phyloP scores from a whole-genome alignment of 352 stramenopile genomes.

The Phytophthora capsici region DNA sequence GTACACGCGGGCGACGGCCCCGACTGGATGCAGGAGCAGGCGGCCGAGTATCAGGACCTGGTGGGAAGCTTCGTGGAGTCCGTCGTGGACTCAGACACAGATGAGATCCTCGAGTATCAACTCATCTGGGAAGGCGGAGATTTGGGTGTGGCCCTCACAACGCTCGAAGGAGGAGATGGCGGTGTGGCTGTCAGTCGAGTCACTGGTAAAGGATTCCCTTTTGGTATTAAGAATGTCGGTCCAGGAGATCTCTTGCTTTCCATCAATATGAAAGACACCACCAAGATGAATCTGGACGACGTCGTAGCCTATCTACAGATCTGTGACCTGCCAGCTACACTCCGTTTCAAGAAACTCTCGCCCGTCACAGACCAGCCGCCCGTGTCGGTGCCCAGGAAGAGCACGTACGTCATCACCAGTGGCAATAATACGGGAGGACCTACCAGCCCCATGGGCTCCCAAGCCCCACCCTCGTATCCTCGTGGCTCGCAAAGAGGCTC shows the following conservation, averaged over 20 bases:
- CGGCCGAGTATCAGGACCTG: constrained; percentile 83
- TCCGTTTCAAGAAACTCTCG: constrained; percentile 88
- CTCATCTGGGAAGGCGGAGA: constrained; percentile 90
- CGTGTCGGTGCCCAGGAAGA: constrained; percentile 54
- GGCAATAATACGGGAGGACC: constrained; percentile 39
- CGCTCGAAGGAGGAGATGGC: constrained; percentile 56
- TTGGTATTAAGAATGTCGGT: constrained; percentile 90
- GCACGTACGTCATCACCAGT: constrained; percentile 76
- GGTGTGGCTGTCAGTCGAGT: constrained; percentile 83
- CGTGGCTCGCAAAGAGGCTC: constrained; percentile 28
- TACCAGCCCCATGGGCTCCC: constrained; percentile 69
- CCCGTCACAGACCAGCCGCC: constrained; percentile 53
- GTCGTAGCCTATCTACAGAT: constrained; percentile 85
- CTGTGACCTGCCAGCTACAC: constrained; percentile 83
- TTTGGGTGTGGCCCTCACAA: constrained; percentile 84
- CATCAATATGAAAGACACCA: constrained; percentile 86
- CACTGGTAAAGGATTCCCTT: constrained; percentile 87
- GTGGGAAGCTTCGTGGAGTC: constrained; percentile 88
- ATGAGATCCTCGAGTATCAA: constrained; percentile 90
- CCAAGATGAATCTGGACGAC: constrained; percentile 80
- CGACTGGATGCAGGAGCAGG: constrained; percentile 88
- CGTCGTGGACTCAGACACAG: constrained; percentile 80
- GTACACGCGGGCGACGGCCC: constrained; percentile 28
- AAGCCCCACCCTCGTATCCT: constrained; percentile 39
- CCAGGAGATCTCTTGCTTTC: constrained; percentile 80